A percentile compares a stretch with the other conserved stretches of the same genome.
phyloP scores from a whole-genome alignment of 2,329 filamentous ascomycete genomes.

The Didymosphaeria variabile region DNA sequence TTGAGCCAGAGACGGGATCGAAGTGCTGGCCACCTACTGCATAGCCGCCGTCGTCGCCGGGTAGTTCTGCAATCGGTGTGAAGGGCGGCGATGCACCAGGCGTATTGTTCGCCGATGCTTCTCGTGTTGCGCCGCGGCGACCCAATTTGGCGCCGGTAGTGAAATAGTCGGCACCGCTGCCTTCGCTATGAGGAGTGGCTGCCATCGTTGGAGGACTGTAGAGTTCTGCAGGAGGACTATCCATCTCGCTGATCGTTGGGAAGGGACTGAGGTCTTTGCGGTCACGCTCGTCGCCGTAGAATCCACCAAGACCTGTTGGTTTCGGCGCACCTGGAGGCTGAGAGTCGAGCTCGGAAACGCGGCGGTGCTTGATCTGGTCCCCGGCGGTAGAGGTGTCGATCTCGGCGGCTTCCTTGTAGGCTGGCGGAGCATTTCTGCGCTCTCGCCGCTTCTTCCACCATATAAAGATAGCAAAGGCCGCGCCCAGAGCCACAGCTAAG shows the following conservation, averaged over 20 bases:
- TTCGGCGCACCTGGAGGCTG: slow-evolving; percentile 38
- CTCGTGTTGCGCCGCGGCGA: slow-evolving; percentile 34
- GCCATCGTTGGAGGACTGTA: slow-evolving; percentile 40
- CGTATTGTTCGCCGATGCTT: slow-evolving; percentile 38
- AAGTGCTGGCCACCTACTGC: slow-evolving; percentile 24
- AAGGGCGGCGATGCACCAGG: slow-evolving; percentile 26
- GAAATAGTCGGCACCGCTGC: slow-evolving; percentile 37
- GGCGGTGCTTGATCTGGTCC: slow-evolving; percentile 41
- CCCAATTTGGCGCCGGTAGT: slow-evolving; percentile 24
- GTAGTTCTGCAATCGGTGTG: slow-evolving; percentile 37
- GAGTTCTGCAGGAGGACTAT: slow-evolving; percentile 45
- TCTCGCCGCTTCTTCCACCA: slow-evolving; percentile 36
- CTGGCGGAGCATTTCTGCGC: slow-evolving; percentile 10
- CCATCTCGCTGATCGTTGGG: slow-evolving; percentile 46
- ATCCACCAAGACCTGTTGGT: slow-evolving; percentile 31
- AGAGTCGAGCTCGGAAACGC: slow-evolving; percentile 48
- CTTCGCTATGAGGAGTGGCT: slow-evolving; percentile 21
- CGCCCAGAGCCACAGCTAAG: slow-evolving; percentile 34
- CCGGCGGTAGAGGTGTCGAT: slow-evolving; percentile 41
- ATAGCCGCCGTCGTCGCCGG: slow-evolving; percentile 45
- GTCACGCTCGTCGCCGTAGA: slow-evolving; percentile 30
- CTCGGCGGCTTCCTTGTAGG: slow-evolving; percentile 28
- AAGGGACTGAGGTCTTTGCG: slow-evolving; percentile 32
- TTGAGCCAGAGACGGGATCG: slow-evolving; percentile 23
- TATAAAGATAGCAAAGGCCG: slow-evolving; percentile 37